Base-by-base conservation (phyloP, 345 rosid species). In the Bruguiera sexangula region DNA sequence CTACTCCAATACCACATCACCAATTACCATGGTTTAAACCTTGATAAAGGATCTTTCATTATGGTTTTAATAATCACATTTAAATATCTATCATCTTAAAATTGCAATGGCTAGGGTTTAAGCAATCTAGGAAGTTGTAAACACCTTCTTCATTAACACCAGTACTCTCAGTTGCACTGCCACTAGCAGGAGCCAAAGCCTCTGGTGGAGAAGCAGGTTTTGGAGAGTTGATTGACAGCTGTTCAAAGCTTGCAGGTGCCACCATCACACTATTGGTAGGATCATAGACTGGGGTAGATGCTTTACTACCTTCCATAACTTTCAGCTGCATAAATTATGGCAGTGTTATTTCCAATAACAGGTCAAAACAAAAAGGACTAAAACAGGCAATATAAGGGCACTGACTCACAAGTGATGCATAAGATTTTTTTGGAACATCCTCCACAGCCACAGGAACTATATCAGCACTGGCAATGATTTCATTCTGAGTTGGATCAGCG, bases 401-500 rank as follows among this genome's bases (percentile, higher is more conserved):
- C 56, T 34, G 73, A 82, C 93, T 84, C 75, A 94, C 98, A 31
- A 91, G 89, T 18, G 88, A 82, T 63, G 90, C 95, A 80, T 80
- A 91, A 22, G 96, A 82, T 75, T 72, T 82, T 82, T 86, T 93
- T 66, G 95, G 86, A 79, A 88, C 85, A 80, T 89, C 88, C 72
- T 78, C 83, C 72, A 57, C 80, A 21, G 82, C 55, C 13, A 56
- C 75, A 78, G 91, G 76, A 70, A 80, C 81, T 46, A 81, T 68
- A 51, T 83, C 88, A 43, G 26, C 74, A 60, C 36, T 57, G 18
- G 68, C 18, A 65, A 62, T 52, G 75, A 67, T 63, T 50, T 86
- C 89, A 67, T 65, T 73, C 48, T 64, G 79, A 54, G 56, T 67
- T 50, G 75, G 39, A 73, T 67, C 72, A 59, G 58, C 22, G 66